Conservation (phyloP, 768 basidiomycete species). For the Postia placenta region DNA sequence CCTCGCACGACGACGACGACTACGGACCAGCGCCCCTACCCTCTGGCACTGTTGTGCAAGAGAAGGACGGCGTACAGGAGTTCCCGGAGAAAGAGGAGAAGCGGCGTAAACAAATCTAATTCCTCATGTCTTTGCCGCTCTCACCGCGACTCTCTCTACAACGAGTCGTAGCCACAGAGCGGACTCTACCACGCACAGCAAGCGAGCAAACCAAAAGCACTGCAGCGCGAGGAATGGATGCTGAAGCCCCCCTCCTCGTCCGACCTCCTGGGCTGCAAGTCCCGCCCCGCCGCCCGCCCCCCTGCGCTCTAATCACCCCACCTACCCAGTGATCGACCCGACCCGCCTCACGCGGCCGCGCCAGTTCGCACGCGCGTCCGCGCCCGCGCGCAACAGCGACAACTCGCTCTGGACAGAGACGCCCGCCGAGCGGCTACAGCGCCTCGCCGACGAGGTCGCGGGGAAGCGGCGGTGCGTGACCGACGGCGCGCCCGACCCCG, state of each 20-base stretch:
- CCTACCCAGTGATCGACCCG: constrained; percentile 74
- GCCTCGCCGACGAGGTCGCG: constrained; percentile 90
- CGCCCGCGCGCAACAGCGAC: constrained; percentile 39
- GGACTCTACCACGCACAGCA: constrained; percentile 46
- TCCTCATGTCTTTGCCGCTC: no score
- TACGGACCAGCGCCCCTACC: constrained; percentile 81
- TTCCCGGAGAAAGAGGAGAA: constrained; percentile 85
- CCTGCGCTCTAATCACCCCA: no score
- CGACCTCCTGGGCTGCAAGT: constrained; percentile 72
- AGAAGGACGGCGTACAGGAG: constrained; percentile 65
- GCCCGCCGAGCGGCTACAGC: constrained; percentile 84
- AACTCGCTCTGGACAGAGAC: constrained; percentile 94
- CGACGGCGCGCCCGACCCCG: constrained; percentile 40
- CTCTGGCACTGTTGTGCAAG: constrained; percentile 30
- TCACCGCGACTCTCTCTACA: no score
- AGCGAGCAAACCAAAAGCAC: constrained; percentile 68
- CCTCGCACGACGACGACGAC: constrained; percentile 57
- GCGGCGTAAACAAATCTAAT: constrained; percentile 63
- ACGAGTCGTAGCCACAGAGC: no score
- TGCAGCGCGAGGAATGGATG: constrained; percentile 98
- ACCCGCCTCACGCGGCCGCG: constrained; percentile 69
- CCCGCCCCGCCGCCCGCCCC: no score
- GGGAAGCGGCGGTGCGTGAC: constrained; percentile 78
- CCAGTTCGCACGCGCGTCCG: constrained; percentile 62
- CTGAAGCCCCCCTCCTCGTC: constrained; percentile 83